Evolutionary conservation across 192 early-diverging fungal species (phyloP).

Genomic region (Martensiomyces pterosporus): DNA sequence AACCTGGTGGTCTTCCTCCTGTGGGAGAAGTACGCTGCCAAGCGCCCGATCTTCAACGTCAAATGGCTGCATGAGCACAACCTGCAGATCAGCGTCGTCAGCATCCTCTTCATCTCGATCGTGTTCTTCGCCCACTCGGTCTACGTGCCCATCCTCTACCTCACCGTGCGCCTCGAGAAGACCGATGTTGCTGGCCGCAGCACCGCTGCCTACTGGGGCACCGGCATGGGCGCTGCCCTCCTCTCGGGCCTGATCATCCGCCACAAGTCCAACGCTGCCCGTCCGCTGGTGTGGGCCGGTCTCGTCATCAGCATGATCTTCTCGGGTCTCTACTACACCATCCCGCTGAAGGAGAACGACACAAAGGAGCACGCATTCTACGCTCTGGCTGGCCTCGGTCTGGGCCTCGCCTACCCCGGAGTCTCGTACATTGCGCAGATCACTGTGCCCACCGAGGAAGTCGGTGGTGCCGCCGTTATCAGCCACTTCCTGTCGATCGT

Average conservation of each 20-base stretch:
- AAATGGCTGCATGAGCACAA: slow-evolving; percentile 44
- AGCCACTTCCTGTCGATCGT: slow-evolving; percentile 45
- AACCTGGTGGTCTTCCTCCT: slow-evolving; percentile 20
- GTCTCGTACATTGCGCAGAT: slow-evolving; percentile 32
- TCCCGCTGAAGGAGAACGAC: slow-evolving; percentile 11
- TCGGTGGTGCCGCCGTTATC: slow-evolving; percentile 25
- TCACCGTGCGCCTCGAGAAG: slow-evolving; percentile 21
- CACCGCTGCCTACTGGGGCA: slow-evolving; percentile 41
- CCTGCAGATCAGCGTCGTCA: slow-evolving; percentile 40
- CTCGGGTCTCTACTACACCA: slow-evolving; percentile 40
- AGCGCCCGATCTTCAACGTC: slow-evolving; percentile 31
- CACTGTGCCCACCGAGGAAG: slow-evolving; percentile 31
- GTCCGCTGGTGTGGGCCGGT: slow-evolving; percentile 29
- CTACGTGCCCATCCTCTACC: slow-evolving; percentile 43
- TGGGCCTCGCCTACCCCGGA: slow-evolving; percentile 29
- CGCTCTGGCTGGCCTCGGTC: slow-evolving; percentile 32
- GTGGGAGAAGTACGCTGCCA: slow-evolving; percentile 28
- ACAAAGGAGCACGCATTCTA: slow-evolving; percentile 37
- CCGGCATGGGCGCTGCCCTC: slow-evolving; percentile 22
- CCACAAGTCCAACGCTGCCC: slow-evolving; percentile 11
- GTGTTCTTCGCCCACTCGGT: slow-evolving; percentile 23
- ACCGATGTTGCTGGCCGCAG: slow-evolving; percentile 27
- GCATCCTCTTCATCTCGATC: slow-evolving; percentile 42
- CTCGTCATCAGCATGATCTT: slow-evolving; percentile 29
- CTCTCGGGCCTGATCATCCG: slow-evolving; percentile 20